A percentile compares a stretch with the other conserved stretches of the same genome.
Evolutionary conservation across 768 basidiomycete species (phyloP).

Genomic region (Daedaleopsis nitida): DNA sequence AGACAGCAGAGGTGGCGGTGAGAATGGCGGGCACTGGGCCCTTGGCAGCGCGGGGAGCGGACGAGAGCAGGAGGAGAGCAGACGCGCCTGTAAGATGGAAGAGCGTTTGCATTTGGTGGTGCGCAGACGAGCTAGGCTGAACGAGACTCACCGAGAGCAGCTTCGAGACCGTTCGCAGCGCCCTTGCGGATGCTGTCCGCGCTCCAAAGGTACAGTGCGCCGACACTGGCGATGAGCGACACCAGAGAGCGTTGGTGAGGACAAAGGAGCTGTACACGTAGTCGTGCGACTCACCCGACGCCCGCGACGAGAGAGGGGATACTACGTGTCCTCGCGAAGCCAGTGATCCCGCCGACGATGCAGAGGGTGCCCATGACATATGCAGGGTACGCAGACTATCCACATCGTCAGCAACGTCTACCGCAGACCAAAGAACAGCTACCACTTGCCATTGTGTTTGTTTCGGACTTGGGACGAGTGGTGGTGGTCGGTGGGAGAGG

Average conservation of each 20-base stretch:
- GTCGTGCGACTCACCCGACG: conserved; percentile 50
- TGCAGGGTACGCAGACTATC: conserved; percentile 79
- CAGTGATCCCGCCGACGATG: conserved; percentile 74
- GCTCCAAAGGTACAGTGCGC: conserved; percentile 77
- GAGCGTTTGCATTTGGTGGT: not conserved
- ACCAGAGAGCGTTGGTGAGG: not conserved
- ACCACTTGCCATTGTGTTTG: conserved; percentile 9
- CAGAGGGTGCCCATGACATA: conserved; percentile 77
- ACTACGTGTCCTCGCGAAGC: conserved; percentile 71
- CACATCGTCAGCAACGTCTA: not conserved
- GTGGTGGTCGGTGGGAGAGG: conserved; percentile 17
- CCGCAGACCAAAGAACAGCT: not conserved
- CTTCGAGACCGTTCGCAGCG: conserved; percentile 72
- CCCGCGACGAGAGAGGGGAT: conserved; percentile 85
- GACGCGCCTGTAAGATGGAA: conserved; percentile 59
- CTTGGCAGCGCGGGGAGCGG: conserved; percentile 69
- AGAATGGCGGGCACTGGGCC: conserved; percentile 73
- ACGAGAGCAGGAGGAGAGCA: conserved; percentile 66
- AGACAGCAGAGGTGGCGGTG: conserved; percentile 58
- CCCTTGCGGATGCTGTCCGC: conserved; percentile 76
- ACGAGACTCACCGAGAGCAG: conserved; percentile 61
- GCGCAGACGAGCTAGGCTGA: not conserved
- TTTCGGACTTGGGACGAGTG: conserved; percentile 7
- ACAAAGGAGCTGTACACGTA: too few species aligned
- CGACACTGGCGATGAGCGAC: conserved; percentile 59